These are phyloP conservation scores for Lizonia empirigonia DNA, from an alignment of 2,329 filamentous ascomycete genomes.

Conservation along the genomic window DNA sequence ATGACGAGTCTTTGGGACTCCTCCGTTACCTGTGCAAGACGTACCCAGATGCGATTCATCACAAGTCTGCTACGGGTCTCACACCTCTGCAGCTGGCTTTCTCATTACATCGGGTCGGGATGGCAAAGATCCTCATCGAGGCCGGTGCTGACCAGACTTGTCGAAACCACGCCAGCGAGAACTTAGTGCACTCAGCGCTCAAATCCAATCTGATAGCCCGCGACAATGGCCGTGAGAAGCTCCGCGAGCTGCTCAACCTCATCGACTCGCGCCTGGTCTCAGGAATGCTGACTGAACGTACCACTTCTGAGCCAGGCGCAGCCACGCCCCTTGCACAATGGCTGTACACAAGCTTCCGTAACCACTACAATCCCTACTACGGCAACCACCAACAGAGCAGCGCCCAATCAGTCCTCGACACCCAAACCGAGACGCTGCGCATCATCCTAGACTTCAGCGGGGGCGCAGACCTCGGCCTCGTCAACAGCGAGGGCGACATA, in stretches of 20 bases:
- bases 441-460: constrained; percentile 44
- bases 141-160: constrained; percentile 72
- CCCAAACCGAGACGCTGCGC: constrained; percentile 12
- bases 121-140: constrained; percentile 66
- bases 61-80: constrained; percentile 60
- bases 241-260: constrained; percentile 59
- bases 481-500: constrained; percentile 70
- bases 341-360: constrained; percentile 8
- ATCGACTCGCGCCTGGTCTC: constrained; percentile 63
- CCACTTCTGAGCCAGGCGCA: constrained; percentile 57
- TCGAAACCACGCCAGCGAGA: constrained; percentile 66
- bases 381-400: background rate
- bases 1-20: constrained; percentile 56
- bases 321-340: constrained; percentile 66
- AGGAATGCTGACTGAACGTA: constrained; percentile 64
- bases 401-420: background rate
- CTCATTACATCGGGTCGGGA: constrained; percentile 58
- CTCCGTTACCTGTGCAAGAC: constrained; percentile 70
- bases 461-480: constrained; percentile 60
- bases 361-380: background rate
- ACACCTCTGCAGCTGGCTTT: constrained; percentile 75
- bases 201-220: constrained; percentile 23
- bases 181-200: constrained; percentile 68
- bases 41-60: constrained; percentile 66
- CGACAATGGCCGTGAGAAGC: constrained; percentile 42